phyloP scores from a whole-genome alignment of 2,329 filamentous ascomycete genomes.

The Diplodia seriata region DNA sequence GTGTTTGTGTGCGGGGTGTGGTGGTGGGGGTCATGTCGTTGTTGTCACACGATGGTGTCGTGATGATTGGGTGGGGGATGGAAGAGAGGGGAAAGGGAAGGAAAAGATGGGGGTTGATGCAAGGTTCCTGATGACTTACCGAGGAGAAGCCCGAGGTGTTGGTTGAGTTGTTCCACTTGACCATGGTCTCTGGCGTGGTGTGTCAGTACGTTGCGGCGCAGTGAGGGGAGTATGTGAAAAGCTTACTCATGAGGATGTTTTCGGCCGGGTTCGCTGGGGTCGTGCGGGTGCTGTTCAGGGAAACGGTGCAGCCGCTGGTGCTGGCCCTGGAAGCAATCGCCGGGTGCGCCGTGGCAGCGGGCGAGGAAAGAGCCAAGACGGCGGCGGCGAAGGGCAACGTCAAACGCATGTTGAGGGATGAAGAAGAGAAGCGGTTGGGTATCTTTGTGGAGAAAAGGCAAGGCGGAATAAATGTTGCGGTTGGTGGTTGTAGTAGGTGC shows the following conservation, averaged over 20 bases:
- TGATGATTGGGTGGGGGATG: neutral
- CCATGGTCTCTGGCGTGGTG: conserved; percentile 15
- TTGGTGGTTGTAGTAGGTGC: no score
- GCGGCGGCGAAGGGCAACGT: neutral
- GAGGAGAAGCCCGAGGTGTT: conserved; percentile 13
- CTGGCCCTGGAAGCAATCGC: conserved; percentile 6
- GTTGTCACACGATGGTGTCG: neutral
- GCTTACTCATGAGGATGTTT: conserved; percentile 29
- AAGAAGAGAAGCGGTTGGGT: neutral
- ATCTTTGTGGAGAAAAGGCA: neutral
- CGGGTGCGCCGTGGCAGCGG: neutral
- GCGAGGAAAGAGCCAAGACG: neutral
- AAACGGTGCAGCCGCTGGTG: conserved; percentile 16
- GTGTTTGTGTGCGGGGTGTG: neutral
- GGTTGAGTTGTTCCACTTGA: conserved; percentile 28
- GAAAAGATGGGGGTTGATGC: no score
- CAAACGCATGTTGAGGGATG: conserved; percentile 2
- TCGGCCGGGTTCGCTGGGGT: conserved; percentile 20
- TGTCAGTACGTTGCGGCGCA: neutral
- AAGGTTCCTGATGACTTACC: conserved; percentile 2
- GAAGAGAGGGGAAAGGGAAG: neutral
- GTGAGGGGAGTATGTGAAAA: neutral
- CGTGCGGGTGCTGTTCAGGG: conserved; percentile 9
- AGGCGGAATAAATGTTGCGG: neutral
- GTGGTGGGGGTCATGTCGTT: no score